A percentile compares a stretch with the other conserved stretches of the same genome.
Evolutionary conservation across 2,329 filamentous ascomycete genomes (phyloP).

Genomic region (Ciborinia camelliae): DNA sequence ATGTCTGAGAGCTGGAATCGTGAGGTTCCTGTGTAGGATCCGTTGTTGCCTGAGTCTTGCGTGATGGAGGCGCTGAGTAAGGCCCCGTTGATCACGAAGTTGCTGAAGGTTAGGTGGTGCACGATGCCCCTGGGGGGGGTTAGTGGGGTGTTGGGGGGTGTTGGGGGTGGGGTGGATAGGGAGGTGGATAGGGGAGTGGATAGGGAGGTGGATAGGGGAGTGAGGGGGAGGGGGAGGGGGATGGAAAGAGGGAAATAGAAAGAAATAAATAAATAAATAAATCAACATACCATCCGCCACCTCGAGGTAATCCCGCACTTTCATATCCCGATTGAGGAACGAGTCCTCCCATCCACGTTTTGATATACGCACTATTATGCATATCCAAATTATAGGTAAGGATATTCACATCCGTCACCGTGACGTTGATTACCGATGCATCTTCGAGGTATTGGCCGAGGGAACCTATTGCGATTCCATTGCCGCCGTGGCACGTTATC

Average conservation of each 20-base stretch:
- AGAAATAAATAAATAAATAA: too few relatives aligned
- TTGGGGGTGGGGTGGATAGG: not conserved
- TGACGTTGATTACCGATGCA: slow-evolving; percentile 48
- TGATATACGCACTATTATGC: slow-evolving; percentile 51
- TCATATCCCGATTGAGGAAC: slow-evolving; percentile 49
- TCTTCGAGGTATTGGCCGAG: slow-evolving; percentile 56
- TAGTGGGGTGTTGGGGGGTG: not conserved
- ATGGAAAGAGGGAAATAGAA: not conserved
- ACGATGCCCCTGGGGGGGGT: slow-evolving; percentile 50
- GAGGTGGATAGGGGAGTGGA: not conserved
- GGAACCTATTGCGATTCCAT: slow-evolving; percentile 54
- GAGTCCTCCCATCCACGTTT: slow-evolving; percentile 52
- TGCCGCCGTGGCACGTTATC: slow-evolving; percentile 49
- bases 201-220: not conserved
- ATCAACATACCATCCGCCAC: slow-evolving; percentile 48
- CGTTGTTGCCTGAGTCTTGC: slow-evolving; percentile 50
- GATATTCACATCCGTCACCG: slow-evolving; percentile 46
- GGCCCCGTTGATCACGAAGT: slow-evolving; percentile 49
- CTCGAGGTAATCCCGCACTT: slow-evolving; percentile 46
- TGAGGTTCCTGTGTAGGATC: slow-evolving; percentile 46
- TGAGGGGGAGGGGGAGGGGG: not conserved
- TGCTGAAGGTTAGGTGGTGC: slow-evolving; percentile 49
- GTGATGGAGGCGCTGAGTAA: slow-evolving; percentile 44
- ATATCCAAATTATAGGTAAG: slow-evolving; percentile 47
- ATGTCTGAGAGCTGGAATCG: slow-evolving; percentile 50